Evolutionary conservation across 345 rosid species (phyloP).

Genomic region (Syzygium aromaticum): DNA sequence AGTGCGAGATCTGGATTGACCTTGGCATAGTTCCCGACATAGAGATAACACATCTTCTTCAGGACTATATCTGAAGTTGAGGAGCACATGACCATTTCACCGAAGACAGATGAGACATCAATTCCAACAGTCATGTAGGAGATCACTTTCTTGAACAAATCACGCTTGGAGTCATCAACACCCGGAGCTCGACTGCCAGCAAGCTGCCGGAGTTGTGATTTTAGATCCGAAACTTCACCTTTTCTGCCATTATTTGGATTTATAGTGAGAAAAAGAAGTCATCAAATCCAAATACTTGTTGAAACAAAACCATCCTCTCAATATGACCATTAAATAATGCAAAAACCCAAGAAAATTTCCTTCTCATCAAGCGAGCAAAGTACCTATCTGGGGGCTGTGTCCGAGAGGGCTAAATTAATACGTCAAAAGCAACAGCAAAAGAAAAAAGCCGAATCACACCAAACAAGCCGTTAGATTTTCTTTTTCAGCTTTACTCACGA

Average conservation of each 20-base stretch:
- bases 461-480: neutral
- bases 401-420: neutral
- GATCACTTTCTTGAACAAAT: slow-evolving; percentile 89
- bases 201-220: slow-evolving; percentile 87
- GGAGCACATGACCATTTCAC: slow-evolving; percentile 99
- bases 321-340: neutral
- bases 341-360: neutral
- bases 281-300: neutral
- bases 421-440: neutral
- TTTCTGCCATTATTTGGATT: slow-evolving; percentile 37
- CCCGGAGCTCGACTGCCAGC: slow-evolving; percentile 97
- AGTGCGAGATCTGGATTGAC: slow-evolving; percentile 93
- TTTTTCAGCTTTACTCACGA: neutral
- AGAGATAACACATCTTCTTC: slow-evolving; percentile 97
- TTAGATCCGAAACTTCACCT: slow-evolving; percentile 92
- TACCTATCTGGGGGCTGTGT: neutral
- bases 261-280: neutral
- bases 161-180: slow-evolving; percentile 90
- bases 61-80: slow-evolving; percentile 95
- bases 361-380: neutral
- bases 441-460: neutral
- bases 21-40: slow-evolving; percentile 96
- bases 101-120: slow-evolving; percentile 85
- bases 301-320: neutral
- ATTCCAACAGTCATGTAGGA: slow-evolving; percentile 92